phyloP scores from a whole-genome alignment of 2,329 filamentous ascomycete species.

The Alternaria arbusti region DNA sequence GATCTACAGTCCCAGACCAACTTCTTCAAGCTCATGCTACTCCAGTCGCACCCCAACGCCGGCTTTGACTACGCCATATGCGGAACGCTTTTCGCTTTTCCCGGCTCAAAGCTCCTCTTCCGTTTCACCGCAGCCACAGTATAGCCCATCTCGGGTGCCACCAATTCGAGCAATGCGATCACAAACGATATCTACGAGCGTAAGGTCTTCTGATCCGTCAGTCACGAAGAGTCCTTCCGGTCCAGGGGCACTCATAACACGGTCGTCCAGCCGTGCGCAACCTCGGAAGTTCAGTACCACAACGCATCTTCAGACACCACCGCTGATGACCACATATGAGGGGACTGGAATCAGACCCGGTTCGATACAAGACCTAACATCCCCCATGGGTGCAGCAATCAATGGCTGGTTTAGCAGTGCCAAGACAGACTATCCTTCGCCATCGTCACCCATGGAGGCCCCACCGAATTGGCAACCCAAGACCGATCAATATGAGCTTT shows the following conservation, averaged over 20 bases:
- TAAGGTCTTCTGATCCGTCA: neutral
- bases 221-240: neutral
- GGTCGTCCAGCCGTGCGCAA: neutral
- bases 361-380: slow-evolving; percentile 13
- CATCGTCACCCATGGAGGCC: neutral
- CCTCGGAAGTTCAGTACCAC: slow-evolving; percentile 11
- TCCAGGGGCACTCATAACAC: neutral
- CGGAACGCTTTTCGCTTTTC: slow-evolving; percentile 14
- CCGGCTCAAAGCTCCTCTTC: neutral
- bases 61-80: slow-evolving; percentile 6
- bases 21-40: slow-evolving; percentile 6
- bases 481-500: slow-evolving; percentile 24
- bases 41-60: slow-evolving; percentile 10
- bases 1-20: slow-evolving; percentile 16
- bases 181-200: neutral
- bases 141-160: neutral
- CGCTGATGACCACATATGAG: neutral
- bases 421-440: neutral
- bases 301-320: slow-evolving; percentile 3
- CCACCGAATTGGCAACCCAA: slow-evolving; percentile 17
- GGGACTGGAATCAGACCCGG: neutral
- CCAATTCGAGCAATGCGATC: slow-evolving; percentile 3
- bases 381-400: slow-evolving; percentile 23
- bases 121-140: neutral
- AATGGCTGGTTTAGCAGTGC: slow-evolving; percentile 16